phyloP scores from a whole-genome alignment of 257 asterid species.

The Solanum virginianum region DNA sequence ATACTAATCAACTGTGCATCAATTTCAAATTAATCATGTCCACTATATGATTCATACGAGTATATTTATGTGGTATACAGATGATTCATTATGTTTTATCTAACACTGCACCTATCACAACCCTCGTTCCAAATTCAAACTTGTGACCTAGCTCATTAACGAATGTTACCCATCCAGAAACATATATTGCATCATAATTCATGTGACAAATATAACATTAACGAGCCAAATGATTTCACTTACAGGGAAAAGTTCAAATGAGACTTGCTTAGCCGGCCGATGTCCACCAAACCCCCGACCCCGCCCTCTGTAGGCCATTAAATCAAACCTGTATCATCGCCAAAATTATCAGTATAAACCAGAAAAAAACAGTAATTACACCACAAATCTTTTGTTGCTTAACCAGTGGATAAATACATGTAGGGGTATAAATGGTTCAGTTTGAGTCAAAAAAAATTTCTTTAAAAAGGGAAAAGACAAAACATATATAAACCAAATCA shows the following conservation, averaged over 20 bases:
- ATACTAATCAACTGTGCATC: not conserved
- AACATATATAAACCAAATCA: not conserved
- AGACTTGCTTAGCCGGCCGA: conserved; percentile 13
- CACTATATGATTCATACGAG: not conserved
- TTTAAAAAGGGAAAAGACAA: no score
- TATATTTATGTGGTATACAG: not conserved
- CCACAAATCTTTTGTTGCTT: not conserved
- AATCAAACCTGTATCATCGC: not conserved
- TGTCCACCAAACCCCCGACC: conserved; percentile 35
- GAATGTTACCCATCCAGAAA: not conserved
- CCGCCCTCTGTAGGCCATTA: conserved; percentile 42
- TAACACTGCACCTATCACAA: not conserved
- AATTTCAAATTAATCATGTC: not conserved
- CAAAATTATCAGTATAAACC: not conserved
- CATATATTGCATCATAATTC: no score
- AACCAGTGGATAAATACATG: not conserved
- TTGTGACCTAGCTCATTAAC: not conserved
- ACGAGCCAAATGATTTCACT: not conserved
- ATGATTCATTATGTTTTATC: not conserved
- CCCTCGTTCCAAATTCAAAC: not conserved
- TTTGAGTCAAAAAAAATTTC: not conserved
- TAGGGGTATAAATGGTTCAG: not conserved
- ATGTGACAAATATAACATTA: not conserved
- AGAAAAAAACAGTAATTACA: not conserved
- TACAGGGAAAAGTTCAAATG: conserved; percentile 41